phyloP scores from a whole-genome alignment of 352 stramenopile genomes.

The Peronospora tabacina region DNA sequence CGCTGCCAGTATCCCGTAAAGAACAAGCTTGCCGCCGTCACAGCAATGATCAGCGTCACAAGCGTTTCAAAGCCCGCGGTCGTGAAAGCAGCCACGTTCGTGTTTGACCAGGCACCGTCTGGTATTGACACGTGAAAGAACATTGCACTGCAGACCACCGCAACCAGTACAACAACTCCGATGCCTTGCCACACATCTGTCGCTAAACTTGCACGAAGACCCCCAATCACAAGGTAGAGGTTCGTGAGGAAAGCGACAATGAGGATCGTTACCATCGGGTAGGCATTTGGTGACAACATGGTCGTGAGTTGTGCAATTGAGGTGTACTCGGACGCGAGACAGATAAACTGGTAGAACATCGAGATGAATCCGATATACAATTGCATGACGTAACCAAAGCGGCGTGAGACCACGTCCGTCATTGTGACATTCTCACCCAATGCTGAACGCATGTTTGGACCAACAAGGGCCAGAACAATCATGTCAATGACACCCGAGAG shows the following conservation, averaged over 20 bases:
- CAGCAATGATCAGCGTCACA: conserved; percentile 60
- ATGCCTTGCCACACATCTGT: conserved; percentile 72
- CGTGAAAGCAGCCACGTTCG: conserved; percentile 59
- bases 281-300: conserved; percentile 40
- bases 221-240: conserved; percentile 65
- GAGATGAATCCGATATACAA: conserved; percentile 57
- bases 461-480: conserved; percentile 43
- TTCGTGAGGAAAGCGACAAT: conserved; percentile 67
- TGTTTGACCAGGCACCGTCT: conserved; percentile 37
- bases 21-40: conserved; percentile 61
- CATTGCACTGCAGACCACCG: conserved; percentile 59
- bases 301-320: conserved; percentile 44
- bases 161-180: conserved; percentile 46
- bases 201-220: conserved; percentile 58
- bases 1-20: conserved; percentile 80
- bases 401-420: conserved; percentile 50
- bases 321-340: conserved; percentile 60
- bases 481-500: conserved; percentile 56
- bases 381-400: conserved; percentile 61
- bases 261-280: conserved; percentile 39
- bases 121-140: conserved; percentile 47
- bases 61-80: conserved; percentile 56
- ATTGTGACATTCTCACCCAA: conserved; percentile 66
- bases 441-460: conserved; percentile 47
- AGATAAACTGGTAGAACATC: conserved; percentile 82